Conservation (phyloP, 345 rosid genomes). For the Tarenaya hassleriana region DNA sequence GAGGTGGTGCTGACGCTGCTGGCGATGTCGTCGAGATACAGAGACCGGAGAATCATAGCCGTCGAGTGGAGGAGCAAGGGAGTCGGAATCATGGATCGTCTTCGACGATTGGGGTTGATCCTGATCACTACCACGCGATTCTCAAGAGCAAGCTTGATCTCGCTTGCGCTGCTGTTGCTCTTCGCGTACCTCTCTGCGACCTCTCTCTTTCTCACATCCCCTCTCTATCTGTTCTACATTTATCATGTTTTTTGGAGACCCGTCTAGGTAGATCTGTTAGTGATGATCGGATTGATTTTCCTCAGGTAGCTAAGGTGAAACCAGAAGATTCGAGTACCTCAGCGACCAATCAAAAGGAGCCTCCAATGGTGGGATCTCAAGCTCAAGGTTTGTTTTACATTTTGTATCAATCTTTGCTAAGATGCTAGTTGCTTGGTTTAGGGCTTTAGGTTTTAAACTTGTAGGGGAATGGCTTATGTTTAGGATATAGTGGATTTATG, state of each 20-base stretch:
- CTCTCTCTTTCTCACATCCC: neutral
- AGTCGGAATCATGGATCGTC: conserved; percentile 19
- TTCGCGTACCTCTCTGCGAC: conserved; percentile 22
- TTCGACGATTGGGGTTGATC: conserved; percentile 24
- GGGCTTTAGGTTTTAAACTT: no score
- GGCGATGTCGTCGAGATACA: conserved; percentile 51
- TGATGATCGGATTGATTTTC: neutral
- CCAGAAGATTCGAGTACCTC: conserved; percentile 46
- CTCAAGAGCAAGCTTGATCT: conserved; percentile 71
- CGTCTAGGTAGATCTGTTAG: no score
- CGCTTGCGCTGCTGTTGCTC: conserved; percentile 69
- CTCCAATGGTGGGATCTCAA: conserved; percentile 30
- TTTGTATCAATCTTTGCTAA: no score
- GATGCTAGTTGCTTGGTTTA: no score
- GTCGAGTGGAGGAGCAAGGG: conserved; percentile 15
- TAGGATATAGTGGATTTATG: no score
- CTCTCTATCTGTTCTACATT: no score
- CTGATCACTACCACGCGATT: conserved; percentile 48
- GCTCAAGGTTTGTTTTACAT: conserved; percentile 37
- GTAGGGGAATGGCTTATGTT: no score
- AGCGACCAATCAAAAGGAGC: conserved; percentile 32
- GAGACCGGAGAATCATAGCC: conserved; percentile 14
- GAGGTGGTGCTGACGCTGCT: conserved; percentile 23
- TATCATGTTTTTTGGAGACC: no score
- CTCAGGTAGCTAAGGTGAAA: conserved; percentile 44